A percentile compares a stretch with the other conserved stretches of the same genome.
These are phyloP conservation scores for Xanthoceras sorbifolium DNA, from an alignment of 345 rosid species.

Conservation along the genomic window DNA sequence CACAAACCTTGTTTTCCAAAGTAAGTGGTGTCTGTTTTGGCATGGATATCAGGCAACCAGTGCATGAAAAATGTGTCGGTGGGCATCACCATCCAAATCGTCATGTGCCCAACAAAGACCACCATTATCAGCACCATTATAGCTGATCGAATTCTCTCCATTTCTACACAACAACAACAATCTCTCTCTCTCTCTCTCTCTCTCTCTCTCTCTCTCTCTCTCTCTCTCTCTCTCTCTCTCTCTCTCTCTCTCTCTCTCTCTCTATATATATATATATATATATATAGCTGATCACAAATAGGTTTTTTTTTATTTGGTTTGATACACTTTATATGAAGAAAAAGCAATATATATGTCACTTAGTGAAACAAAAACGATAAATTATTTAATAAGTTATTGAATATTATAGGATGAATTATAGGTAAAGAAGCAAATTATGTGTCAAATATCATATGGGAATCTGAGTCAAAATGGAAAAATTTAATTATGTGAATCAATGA, in stretches of 20 bases:
- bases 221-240: too few species aligned
- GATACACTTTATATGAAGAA: background rate
- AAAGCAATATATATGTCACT: background rate
- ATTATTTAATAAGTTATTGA: background rate
- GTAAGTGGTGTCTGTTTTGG: constrained; percentile 29
- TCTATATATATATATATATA: too few species aligned
- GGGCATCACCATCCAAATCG: constrained; percentile 43
- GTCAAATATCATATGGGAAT: background rate
- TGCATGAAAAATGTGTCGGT: constrained; percentile 31
- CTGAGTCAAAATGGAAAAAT: background rate
- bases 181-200: background rate
- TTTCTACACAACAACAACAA: constrained; percentile 11
- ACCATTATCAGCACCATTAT: constrained; percentile 20
- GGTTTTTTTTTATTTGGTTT: background rate
- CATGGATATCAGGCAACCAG: constrained; percentile 37
- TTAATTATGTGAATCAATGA: background rate
- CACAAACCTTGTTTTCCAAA: constrained; percentile 41
- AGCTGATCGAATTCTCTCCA: constrained; percentile 20
- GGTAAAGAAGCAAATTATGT: constrained; percentile 14
- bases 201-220: background rate
- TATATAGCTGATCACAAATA: too few species aligned
- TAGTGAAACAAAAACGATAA: background rate
- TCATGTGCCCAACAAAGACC: constrained; percentile 38
- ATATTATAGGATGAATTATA: background rate
- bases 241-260: too few species aligned